Conservation (phyloP, 768 basidiomycete species). For the Russula virescens region DNA sequence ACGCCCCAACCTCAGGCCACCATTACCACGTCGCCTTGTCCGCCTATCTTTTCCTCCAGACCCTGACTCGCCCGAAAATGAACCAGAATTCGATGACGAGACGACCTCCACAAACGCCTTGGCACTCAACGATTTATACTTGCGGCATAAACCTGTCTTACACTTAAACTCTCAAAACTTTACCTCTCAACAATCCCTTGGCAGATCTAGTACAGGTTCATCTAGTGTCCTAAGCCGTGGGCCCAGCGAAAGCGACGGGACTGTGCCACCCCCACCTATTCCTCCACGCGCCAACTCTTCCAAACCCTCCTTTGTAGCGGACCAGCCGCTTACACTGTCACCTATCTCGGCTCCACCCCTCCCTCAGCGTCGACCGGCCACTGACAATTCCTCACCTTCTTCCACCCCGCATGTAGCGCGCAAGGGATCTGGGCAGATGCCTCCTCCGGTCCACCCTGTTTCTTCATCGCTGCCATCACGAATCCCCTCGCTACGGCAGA, state of each 20-base stretch:
- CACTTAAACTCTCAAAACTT: not conserved
- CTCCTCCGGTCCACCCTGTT: slow-evolving; percentile 9
- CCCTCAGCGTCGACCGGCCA: slow-evolving; percentile 5
- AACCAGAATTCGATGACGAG: slow-evolving; percentile 1
- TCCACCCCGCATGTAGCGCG: not conserved
- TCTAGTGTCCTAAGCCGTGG: not conserved
- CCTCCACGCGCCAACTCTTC: slow-evolving; percentile 1
- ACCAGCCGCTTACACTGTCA: slow-evolving; percentile 3
- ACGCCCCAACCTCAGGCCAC: slow-evolving; percentile 1
- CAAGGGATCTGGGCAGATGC: slow-evolving; percentile 3
- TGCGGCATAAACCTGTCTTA: not conserved
- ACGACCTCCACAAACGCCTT: not conserved
- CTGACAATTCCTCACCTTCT: not conserved
- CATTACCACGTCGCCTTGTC: slow-evolving; percentile 11
- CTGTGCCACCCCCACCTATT: slow-evolving; percentile 5
- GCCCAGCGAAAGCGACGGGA: slow-evolving; percentile 12
- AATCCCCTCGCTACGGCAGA: not conserved
- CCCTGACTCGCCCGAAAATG: slow-evolving; percentile 1
- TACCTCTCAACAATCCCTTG: slow-evolving; percentile 7
- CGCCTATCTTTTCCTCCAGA: slow-evolving; percentile 15
- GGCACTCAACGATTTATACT: not conserved
- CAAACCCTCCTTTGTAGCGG: not conserved
- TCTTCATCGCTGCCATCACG: not conserved
- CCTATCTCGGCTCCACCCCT: slow-evolving; percentile 16
- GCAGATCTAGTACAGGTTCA: slow-evolving; percentile 3